Evolutionary conservation across 345 rosid genomes (phyloP), one percentile per base, ranked within the genome.

Genomic region (Anastatica hierochuntica): DNA sequence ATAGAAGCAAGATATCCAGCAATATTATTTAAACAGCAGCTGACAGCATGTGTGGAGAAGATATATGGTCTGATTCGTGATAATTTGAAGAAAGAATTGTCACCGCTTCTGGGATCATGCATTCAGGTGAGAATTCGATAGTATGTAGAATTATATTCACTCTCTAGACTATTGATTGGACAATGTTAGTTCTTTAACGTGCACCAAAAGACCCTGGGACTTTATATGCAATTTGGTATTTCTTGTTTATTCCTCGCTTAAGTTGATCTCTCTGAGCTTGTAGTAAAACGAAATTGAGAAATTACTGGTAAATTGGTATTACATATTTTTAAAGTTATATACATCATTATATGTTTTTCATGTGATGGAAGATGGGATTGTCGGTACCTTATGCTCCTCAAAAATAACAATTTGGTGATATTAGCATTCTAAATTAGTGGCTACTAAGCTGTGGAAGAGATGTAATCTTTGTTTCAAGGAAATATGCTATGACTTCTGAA

Each of bases 1-100:
- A 69, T 84, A 62, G 98, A 90, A 70, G 96, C 98, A 60, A 88
- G 94, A 81, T 90, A 80, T 70, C 98, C 98, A 19, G 96, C 95
- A 9, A 76, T 88, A 49, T 70, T 90, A 40, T 90, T 90, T 56
- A 90, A 90, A 66, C 98, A 90, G 74, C 98, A 90, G 60, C 65
- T 90, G 49, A 90, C 96, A 44, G 90, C 98, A 64, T 90, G 94
- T 69, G 96, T 90, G 46, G 98, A 90, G 81, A 90, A 90, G 79
- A 87, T 90, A 11, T 90, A 87, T 77, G 98, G 98, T 58, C 67
- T 90, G 72, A 84, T 90, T 58, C 88, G 98, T 57, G 98, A 90
- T 74, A 82, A 88, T 59, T 69, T 90, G 79, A 90, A 90, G 76
- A 90, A 84, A 67, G 98, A 87, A 62, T 70, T 90, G 37, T 81